Percentiles rank a stretch among this genome's conserved stretches.
Conservation (phyloP, 176 grass and related monocot genomes). For the Triticum urartu region DNA sequence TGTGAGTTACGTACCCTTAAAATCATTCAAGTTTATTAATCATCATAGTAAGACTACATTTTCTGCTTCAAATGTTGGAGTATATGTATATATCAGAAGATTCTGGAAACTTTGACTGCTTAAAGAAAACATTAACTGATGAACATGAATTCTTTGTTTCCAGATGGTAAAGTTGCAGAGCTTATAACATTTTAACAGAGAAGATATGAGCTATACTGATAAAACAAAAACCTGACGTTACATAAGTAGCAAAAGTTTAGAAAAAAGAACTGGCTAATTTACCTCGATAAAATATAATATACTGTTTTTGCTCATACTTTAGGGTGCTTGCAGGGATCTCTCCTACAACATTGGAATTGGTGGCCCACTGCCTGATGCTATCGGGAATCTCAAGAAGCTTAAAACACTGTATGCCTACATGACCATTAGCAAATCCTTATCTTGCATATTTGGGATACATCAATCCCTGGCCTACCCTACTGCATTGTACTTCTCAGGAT, state of each 20-base stretch:
- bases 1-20: slow-evolving; percentile 30
- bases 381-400: slow-evolving; percentile 37
- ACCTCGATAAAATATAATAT: slow-evolving; percentile 12
- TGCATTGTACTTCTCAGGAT: slow-evolving; percentile 38
- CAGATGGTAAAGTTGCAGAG: neutral
- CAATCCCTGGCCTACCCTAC: neutral
- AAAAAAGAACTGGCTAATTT: slow-evolving; percentile 11
- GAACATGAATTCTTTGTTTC: neutral
- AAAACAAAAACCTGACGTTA: neutral
- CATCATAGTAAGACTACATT: neutral
- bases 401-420: slow-evolving; percentile 39
- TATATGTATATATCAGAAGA: neutral
- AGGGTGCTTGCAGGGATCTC: slow-evolving; percentile 42
- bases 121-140: too few relatives aligned
- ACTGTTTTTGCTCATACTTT: slow-evolving; percentile 20
- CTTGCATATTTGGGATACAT: neutral
- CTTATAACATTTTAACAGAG: neutral
- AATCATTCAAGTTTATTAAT: slow-evolving; percentile 13
- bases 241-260: neutral
- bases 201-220: neutral
- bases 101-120: neutral
- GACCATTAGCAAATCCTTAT: neutral
- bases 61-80: neutral
- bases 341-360: slow-evolving; percentile 45
- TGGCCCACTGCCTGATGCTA: slow-evolving; percentile 37